Conservation (phyloP, 805 yeast species). For the Spathaspora passalidarum region DNA sequence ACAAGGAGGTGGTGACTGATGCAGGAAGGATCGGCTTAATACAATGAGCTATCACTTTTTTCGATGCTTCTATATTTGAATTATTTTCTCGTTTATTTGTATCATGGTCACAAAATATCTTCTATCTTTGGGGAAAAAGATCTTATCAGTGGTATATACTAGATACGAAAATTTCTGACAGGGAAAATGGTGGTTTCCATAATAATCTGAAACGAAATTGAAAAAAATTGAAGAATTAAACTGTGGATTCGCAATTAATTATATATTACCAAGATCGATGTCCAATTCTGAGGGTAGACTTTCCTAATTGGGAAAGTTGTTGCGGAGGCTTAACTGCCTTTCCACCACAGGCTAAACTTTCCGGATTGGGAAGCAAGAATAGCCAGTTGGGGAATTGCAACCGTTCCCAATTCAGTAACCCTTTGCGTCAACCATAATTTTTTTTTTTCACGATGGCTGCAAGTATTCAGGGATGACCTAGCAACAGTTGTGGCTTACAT, state of each 20-base stretch:
- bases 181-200: too few species aligned
- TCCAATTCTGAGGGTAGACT: not conserved
- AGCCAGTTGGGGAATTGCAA: not conserved
- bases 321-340: not conserved
- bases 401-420: not conserved
- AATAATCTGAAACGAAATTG: not conserved
- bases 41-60: not conserved
- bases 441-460: not conserved
- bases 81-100: too few species aligned
- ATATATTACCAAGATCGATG: not conserved
- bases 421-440: not conserved
- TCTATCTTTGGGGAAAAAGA: too few species aligned
- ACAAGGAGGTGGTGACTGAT: not conserved
- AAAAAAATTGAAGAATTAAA: not conserved
- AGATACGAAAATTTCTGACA: too few species aligned
- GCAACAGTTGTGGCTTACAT: too few species aligned
- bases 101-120: too few species aligned
- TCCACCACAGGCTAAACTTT: not conserved
- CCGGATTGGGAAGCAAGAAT: not conserved
- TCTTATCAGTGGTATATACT: too few species aligned
- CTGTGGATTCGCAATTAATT: constrained; percentile 1
- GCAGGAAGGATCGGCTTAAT: too few species aligned
- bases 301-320: not conserved
- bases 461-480: not conserved
- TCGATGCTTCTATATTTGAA: not conserved